Percentiles rank a stretch among this genome's conserved stretches.
phyloP scores from a whole-genome alignment of 2,329 filamentous ascomycete species.

The Bertia moriformis region DNA sequence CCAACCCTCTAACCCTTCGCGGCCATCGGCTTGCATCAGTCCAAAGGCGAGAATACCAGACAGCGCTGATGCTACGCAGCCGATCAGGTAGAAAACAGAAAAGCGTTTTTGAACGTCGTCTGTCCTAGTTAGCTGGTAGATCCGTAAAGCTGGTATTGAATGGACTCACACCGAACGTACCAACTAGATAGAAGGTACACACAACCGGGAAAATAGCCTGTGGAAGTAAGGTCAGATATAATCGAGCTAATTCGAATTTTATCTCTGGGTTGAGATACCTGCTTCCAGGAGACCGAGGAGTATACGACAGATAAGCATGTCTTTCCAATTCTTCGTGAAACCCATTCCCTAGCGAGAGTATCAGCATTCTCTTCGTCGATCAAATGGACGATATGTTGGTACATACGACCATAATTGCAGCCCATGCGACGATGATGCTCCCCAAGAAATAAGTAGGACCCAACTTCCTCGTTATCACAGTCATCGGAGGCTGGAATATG shows the following conservation, averaged over 20 bases:
- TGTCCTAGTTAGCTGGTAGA: slow-evolving; percentile 18
- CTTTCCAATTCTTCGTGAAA: slow-evolving; percentile 35
- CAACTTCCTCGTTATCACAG: slow-evolving; percentile 50
- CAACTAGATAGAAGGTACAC: slow-evolving; percentile 16
- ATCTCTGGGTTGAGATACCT: slow-evolving; percentile 5
- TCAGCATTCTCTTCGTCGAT: slow-evolving; percentile 9
- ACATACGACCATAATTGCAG: slow-evolving; percentile 34
- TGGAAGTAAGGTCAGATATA: slow-evolving; percentile 4
- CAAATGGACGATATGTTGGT: slow-evolving; percentile 14
- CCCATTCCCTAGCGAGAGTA: slow-evolving; percentile 33
- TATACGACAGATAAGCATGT: slow-evolving; percentile 38
- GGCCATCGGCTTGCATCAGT: slow-evolving; percentile 28
- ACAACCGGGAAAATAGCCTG: slow-evolving; percentile 20
- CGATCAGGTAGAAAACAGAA: slow-evolving; percentile 19
- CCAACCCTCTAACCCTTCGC: slow-evolving; percentile 26
- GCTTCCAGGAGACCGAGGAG: slow-evolving; percentile 49
- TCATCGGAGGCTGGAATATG: slow-evolving; percentile 58
- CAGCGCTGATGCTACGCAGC: slow-evolving; percentile 23
- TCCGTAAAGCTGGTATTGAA: slow-evolving; percentile 10
- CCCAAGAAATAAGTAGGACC: slow-evolving; percentile 44
- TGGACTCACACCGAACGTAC: slow-evolving; percentile 31
- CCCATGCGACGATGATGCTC: slow-evolving; percentile 41
- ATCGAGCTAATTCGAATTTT: not conserved
- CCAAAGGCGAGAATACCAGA: slow-evolving; percentile 26
- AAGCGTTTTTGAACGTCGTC: slow-evolving; percentile 50